Base-by-base conservation (phyloP, 371 early-diverging fungal genomes). In the Agmasoma carcini region DNA sequence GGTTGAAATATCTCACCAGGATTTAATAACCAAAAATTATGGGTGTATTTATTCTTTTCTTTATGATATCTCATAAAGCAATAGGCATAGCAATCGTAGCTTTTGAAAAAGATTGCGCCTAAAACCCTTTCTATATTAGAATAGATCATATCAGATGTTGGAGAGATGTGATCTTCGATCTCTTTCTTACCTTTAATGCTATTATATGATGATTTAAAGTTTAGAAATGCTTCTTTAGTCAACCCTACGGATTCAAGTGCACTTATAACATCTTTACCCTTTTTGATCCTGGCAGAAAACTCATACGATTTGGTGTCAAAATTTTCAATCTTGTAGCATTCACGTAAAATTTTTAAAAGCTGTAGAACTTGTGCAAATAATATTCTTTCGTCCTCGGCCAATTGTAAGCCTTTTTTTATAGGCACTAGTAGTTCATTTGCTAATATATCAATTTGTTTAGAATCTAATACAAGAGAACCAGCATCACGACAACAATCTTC, bases 381-480 rank as follows among this genome's bases (percentile, higher is more conserved):
- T 12, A 14, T 17, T 37, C 51, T 62, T 6, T 55, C 20, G 15
- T 52, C 50, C n/a, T 12, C 15, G 6, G 44, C 47, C 1, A 55
- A 36, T 37, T 36, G 46, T 23, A 30, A 30, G 14, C 48, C 12
- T 40, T 61, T 50, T 29, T 39, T 64, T 23, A 51, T 23, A 15
- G 52, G 61, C 17, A 27, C 20, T 17, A 57, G 22, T n/a, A 64
- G 33, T 44, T 78, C 76, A 12, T 52, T 57, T 14, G 44, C 34
- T n/a, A 63, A 23, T 26, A 54, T 45, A 6, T 45, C 57, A 7
- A 79, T 47, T 14, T 67, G 61, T 7, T 45, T 34, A 0, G 50
- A 49, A 0, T 63, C 49, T 0, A 80, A 29, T 17, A 78, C 80
- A 47, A 80, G 65, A 12, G 80, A 79, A 0, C 73, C 72, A 7